Percentiles rank a stretch among this genome's conserved stretches.
phyloP scores from a whole-genome alignment of 2,329 filamentous ascomycete species.

The Botrytis pseudocinerea region DNA sequence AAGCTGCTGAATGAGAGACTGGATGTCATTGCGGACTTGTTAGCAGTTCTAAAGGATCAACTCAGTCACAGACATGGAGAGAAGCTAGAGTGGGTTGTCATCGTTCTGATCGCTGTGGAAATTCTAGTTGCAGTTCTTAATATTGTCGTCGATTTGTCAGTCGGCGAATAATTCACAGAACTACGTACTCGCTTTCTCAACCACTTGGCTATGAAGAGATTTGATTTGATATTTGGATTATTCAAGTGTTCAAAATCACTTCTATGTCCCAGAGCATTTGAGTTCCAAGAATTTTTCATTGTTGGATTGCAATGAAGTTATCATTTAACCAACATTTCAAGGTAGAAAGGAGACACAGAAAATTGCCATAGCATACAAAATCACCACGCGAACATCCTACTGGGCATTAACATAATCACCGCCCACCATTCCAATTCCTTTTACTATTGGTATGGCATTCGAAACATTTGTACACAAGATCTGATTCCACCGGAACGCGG shows the following conservation, averaged over 20 bases:
- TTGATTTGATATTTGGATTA: not conserved
- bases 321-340: not conserved
- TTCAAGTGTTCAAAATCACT: not conserved
- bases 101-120: conserved; percentile 92
- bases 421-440: not conserved
- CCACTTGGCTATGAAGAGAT: not conserved
- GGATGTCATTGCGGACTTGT: conserved; percentile 87
- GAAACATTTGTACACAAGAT: not conserved
- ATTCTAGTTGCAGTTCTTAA: conserved; percentile 92
- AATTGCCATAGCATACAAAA: not conserved
- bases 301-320: not conserved
- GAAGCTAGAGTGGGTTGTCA: conserved; percentile 90
- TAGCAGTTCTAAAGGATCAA: conserved; percentile 94
- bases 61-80: conserved; percentile 90
- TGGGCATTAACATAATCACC: not conserved
- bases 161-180: conserved; percentile 45
- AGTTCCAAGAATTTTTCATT: not conserved
- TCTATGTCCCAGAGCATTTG: not conserved
- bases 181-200: not conserved
- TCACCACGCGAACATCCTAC: not conserved
- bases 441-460: not conserved
- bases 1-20: conserved; percentile 84
- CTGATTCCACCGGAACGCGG: not conserved
- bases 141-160: conserved; percentile 91
- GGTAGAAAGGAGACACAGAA: not conserved